phyloP scores from a whole-genome alignment of 352 stramenopile species.

The Phytophthora tubulina region DNA sequence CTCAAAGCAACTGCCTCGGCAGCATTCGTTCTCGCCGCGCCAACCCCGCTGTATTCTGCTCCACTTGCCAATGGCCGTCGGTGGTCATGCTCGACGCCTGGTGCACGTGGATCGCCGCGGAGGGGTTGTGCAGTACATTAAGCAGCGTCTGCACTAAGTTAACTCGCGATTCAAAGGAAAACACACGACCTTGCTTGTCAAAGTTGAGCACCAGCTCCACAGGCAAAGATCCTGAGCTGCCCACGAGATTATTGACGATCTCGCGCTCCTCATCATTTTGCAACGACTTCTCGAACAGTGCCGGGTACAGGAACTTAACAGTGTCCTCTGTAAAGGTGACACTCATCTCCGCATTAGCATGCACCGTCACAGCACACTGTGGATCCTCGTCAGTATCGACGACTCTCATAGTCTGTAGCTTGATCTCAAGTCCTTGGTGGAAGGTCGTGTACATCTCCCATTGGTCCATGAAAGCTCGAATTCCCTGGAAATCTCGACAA shows the following conservation, averaged over 20 bases:
- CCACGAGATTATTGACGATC: too few relatives aligned
- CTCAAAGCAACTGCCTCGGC: slow-evolving; percentile 34
- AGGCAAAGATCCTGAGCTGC: too few relatives aligned
- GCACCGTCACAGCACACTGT: slow-evolving; percentile 46
- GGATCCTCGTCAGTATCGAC: slow-evolving; percentile 44
- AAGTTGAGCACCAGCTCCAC: slow-evolving; percentile 74
- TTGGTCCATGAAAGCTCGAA: slow-evolving; percentile 51
- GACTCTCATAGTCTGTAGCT: slow-evolving; percentile 40
- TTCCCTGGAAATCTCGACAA: slow-evolving; percentile 57
- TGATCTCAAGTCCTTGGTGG: slow-evolving; percentile 48
- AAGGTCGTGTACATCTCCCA: slow-evolving; percentile 68
- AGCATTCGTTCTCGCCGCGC: slow-evolving; percentile 22
- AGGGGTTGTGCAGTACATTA: slow-evolving; percentile 44
- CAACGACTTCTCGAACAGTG: slow-evolving; percentile 32
- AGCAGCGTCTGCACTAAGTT: slow-evolving; percentile 44
- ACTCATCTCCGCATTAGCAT: slow-evolving; percentile 43
- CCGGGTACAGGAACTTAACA: slow-evolving; percentile 55
- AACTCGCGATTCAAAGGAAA: slow-evolving; percentile 72
- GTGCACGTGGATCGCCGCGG: slow-evolving; percentile 24
- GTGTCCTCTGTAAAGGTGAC: slow-evolving; percentile 51
- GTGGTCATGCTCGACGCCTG: slow-evolving; percentile 44
- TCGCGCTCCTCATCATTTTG: too few relatives aligned
- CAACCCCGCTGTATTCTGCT: slow-evolving; percentile 23
- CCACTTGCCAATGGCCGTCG: slow-evolving; percentile 49
- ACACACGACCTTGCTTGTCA: slow-evolving; percentile 76